Evolutionary conservation across 306 rosid genomes (phyloP).

Genomic region (Lupinus albus): DNA sequence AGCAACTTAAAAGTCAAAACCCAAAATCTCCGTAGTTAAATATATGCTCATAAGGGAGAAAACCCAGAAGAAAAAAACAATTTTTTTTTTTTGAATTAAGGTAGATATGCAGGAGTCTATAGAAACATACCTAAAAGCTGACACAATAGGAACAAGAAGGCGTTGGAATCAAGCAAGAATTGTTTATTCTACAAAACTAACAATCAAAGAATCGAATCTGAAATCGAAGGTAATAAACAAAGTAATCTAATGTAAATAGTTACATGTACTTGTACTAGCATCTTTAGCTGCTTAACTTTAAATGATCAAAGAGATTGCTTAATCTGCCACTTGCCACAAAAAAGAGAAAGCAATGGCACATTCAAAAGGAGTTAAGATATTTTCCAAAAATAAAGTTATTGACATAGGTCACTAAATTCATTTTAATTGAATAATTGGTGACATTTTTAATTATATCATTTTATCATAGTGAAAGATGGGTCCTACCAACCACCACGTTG

Average conservation of each 20-base stretch:
- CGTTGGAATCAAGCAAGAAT: slow-evolving; percentile 37
- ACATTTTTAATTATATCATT: no score
- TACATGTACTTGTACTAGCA: background rate
- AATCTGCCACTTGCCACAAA: slow-evolving; percentile 8
- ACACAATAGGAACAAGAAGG: slow-evolving; percentile 42
- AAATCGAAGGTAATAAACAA: background rate
- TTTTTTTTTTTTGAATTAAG: background rate
- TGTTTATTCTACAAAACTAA: background rate
- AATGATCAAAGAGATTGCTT: slow-evolving; percentile 33
- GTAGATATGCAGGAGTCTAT: background rate
- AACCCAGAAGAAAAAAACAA: background rate
- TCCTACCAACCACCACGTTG: slow-evolving; percentile 10
- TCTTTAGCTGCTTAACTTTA: background rate
- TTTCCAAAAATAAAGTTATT: no score
- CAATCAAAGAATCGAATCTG: slow-evolving; percentile 16
- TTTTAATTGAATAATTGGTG: no score
- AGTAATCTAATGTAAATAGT: background rate
- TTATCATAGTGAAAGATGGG: background rate
- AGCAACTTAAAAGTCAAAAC: slow-evolving; percentile 24
- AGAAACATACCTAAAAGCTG: slow-evolving; percentile 39
- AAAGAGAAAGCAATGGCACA: background rate
- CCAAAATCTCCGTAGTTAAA: no score
- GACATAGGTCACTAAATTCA: no score
- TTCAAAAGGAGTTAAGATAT: no score
- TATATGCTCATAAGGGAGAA: no score